Evolutionary conservation across 1,139 yeast genomes (phyloP).

Genomic region (Saccharomyces hybrid): DNA sequence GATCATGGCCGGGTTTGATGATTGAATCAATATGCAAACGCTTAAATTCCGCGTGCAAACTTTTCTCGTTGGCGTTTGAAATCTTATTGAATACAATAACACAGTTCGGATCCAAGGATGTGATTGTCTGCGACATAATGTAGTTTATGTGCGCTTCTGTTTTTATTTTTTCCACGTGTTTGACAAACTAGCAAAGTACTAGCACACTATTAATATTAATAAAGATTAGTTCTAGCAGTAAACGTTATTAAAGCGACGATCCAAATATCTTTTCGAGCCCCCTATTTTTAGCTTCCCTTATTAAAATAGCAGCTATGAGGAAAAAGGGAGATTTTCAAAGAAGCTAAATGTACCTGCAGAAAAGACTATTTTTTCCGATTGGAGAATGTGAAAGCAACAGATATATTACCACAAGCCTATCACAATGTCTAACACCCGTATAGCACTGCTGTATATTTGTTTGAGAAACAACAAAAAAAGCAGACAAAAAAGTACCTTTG

Average conservation of each 20-base stretch:
- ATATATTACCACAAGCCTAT: background rate
- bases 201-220: background rate
- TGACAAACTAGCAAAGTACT: background rate
- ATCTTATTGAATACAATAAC: conserved; percentile 4
- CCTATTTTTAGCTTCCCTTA: background rate
- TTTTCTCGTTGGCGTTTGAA: conserved; percentile 1
- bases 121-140: background rate
- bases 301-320: background rate
- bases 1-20: conserved; percentile 23
- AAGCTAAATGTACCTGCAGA: background rate
- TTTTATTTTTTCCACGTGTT: background rate
- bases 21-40: conserved; percentile 15
- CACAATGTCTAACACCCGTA: background rate
- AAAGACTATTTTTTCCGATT: background rate
- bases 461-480: background rate
- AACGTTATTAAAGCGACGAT: background rate
- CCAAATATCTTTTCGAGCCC: background rate
- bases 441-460: background rate
- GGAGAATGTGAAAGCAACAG: background rate
- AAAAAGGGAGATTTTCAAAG: background rate
- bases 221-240: too few species aligned
- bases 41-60: background rate
- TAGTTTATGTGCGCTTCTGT: background rate
- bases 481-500: background rate
- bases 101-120: conserved; percentile 4